Conservation (phyloP, 768 basidiomycete species). For the Piloderma croceum region DNA sequence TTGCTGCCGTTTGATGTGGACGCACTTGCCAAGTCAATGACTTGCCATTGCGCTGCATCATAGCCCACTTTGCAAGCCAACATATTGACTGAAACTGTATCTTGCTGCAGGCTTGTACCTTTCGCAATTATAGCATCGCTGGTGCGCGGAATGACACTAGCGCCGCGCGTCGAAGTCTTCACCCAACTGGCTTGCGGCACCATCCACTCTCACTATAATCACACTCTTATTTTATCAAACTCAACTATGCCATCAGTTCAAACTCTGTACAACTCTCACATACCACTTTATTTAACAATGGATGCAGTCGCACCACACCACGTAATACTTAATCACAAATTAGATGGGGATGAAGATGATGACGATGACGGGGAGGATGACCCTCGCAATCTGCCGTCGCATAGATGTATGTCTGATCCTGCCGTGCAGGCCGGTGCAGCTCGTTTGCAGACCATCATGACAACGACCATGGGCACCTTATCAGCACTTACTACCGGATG, state of each 20-base stretch:
- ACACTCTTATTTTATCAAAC: no score
- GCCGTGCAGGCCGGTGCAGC: conserved; percentile 66
- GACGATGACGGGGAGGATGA: conserved; percentile 32
- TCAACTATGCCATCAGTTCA: conserved; percentile 1
- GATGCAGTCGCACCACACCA: not conserved
- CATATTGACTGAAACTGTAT: conserved; percentile 9
- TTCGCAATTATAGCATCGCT: conserved; percentile 61
- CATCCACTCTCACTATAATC: conserved; percentile 42
- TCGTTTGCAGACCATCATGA: conserved; percentile 70
- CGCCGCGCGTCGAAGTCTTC: conserved; percentile 75
- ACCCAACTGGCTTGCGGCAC: conserved; percentile 69
- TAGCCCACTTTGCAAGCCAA: no score
- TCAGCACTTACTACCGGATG: conserved; percentile 80
- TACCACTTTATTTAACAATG: not conserved
- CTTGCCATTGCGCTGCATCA: no score
- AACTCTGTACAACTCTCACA: not conserved
- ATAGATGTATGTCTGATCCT: conserved; percentile 40
- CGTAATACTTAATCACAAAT: conserved; percentile 6
- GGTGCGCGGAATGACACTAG: conserved; percentile 75
- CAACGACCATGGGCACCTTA: conserved; percentile 70
- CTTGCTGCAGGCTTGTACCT: conserved; percentile 58
- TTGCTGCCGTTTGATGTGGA: not conserved
- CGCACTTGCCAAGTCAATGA: no score
- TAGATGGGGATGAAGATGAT: conserved; percentile 14
- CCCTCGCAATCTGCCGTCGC: conserved; percentile 32